Conservation (phyloP, 1,139 yeast genomes). For the Pichia inconspicua region DNA sequence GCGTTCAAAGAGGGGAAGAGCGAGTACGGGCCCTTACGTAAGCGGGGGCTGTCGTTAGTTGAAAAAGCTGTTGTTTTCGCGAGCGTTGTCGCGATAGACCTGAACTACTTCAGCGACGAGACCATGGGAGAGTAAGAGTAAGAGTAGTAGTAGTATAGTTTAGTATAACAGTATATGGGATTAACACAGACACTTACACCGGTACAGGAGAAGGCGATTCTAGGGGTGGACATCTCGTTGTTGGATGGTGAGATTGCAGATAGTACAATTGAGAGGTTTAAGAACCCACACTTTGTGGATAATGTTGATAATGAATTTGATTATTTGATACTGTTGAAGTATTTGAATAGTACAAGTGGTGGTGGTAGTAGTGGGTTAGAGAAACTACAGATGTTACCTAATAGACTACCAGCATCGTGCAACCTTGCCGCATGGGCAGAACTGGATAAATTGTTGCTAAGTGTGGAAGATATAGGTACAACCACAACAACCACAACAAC, state of each 20-base stretch:
- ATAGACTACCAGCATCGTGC: neutral
- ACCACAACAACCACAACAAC: no score
- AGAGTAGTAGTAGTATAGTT: no score
- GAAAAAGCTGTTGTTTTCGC: conserved; percentile 81
- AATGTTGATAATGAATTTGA: neutral
- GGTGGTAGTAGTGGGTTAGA: no score
- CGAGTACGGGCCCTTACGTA: conserved; percentile 29
- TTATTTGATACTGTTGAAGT: neutral
- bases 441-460: neutral
- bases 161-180: neutral
- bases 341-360: no score
- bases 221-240: conserved; percentile 9
- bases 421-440: neutral
- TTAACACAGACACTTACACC: conserved; percentile 11
- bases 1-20: conserved; percentile 46
- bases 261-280: neutral
- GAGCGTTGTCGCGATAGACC: conserved; percentile 83
- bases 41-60: conserved; percentile 47
- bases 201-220: conserved; percentile 12
- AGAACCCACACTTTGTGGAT: neutral
- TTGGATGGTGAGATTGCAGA: neutral
- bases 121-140: no score
- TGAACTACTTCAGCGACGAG: conserved; percentile 63
- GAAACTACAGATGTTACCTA: no score
- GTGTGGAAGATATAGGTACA: no score